phyloP scores from a whole-genome alignment of 192 early-diverging fungal species.

The Nowakowskiella sp. region DNA sequence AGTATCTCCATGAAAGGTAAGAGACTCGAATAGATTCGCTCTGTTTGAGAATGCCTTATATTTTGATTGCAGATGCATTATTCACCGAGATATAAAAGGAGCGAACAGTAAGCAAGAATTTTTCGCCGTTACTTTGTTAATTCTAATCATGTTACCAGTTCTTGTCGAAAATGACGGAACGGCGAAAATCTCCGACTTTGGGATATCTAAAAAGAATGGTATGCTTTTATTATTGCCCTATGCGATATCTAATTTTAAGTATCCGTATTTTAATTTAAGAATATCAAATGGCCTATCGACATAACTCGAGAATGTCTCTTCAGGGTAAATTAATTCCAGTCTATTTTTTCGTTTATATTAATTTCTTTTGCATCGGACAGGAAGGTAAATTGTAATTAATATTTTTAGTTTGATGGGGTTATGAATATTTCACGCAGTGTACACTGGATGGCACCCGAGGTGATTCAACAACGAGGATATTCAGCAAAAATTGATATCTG shows the following conservation, averaged over 20 bases:
- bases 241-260: neutral
- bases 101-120: constrained; percentile 55
- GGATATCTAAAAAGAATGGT: constrained; percentile 87
- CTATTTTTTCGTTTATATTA: too few relatives aligned
- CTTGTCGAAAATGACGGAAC: constrained; percentile 82
- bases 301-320: constrained; percentile 55
- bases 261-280: too few relatives aligned
- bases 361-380: too few relatives aligned
- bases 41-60: too few relatives aligned
- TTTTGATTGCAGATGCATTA: too few relatives aligned
- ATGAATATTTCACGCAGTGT: too few relatives aligned
- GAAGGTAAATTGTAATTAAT: too few relatives aligned
- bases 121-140: neutral
- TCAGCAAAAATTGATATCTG: constrained; percentile 90
- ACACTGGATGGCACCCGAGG: constrained; percentile 99
- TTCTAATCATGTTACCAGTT: constrained; percentile 22
- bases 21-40: too few relatives aligned
- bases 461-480: constrained; percentile 86
- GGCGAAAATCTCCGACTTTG: constrained; percentile 98
- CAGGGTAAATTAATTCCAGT: too few relatives aligned
- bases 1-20: constrained; percentile 88
- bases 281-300: constrained; percentile 36
- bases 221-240: neutral
- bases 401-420: too few relatives aligned
- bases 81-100: constrained; percentile 98